Percentiles rank a stretch among this genome's conserved stretches.
Evolutionary conservation across 225 moss, liverwort and hornwort species (phyloP).

Genomic region (Bryum argenteum): DNA sequence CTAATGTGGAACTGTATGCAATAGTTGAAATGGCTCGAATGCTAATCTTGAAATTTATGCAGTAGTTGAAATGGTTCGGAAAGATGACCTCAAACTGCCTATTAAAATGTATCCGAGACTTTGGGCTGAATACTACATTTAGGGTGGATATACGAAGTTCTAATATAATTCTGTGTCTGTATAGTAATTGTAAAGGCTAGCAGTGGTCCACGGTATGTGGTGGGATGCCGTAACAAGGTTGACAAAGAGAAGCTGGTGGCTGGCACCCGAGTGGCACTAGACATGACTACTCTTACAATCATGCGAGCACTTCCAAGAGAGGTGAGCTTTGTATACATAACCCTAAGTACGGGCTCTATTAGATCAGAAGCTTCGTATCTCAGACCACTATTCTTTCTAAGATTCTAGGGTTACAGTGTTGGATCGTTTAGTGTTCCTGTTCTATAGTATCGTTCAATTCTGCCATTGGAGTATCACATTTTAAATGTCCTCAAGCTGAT

Average conservation of each 20-base stretch:
- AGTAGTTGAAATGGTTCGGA: neutral
- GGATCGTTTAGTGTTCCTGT: neutral
- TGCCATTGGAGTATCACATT: neutral
- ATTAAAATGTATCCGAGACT: neutral
- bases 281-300: conserved; percentile 98
- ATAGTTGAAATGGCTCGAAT: neutral
- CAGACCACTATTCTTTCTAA: neutral
- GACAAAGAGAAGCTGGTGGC: conserved; percentile 95
- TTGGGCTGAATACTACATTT: neutral
- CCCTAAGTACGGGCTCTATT: neutral
- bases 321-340: conserved; percentile 36
- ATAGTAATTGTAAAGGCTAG: conserved; percentile 98
- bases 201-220: conserved; percentile 97
- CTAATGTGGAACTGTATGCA: neutral
- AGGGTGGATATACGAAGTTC: neutral
- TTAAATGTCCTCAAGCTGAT: neutral
- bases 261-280: conserved; percentile 92
- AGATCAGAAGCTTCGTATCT: neutral
- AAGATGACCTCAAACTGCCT: neutral
- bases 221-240: conserved; percentile 97
- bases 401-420: neutral
- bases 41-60: neutral
- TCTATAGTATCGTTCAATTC: neutral
- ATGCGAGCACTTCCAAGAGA: conserved; percentile 98
- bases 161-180: neutral